Evolutionary conservation across 129 eudicot genomes (phyloP), one percentile per base, ranked within the genome.

Genomic region (Arctium lappa): DNA sequence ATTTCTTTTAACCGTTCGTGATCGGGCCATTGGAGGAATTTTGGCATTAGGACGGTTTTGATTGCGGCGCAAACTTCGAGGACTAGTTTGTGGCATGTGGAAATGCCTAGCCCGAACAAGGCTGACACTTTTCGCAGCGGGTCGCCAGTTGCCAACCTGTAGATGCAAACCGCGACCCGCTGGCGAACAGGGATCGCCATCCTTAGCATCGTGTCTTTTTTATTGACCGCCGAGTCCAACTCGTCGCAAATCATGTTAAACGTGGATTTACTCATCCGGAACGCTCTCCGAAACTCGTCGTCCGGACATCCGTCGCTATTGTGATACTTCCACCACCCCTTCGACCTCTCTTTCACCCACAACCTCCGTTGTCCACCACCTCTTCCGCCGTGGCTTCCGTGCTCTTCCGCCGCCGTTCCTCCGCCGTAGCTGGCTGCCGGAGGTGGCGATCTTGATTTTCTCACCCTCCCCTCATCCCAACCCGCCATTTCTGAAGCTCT

Each of bases 271-370:
- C 94, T 87, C 98, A 94, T 91, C 5, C 94, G 27, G 31, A 91
- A 94, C 2, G 86, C 91, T 36, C 71, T 86, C 29, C 86, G 82
- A 80, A 94, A 94, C 80, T 93, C 94, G 53, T 78, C 91, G 1
- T 91, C 94, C 0, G 98, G 90, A 50, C 86, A 93, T 36, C 85
- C 89, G 0, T 85, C 84, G 72, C 94, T 90, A 34, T 81, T 78
- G 75, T 86, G 85, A n/a, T 83, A 81, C 79, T 91, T 88, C 97
- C 98, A 91, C 98, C 98, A 94, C 78, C 89, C 97, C 31, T 91
- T 91, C 0, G 98, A 90, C 83, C 98, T 81, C 38, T 82, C 86
- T 75, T 94, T 94, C 81, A 94, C 93, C 98, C 98, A 91, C 62
- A 94, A 74, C 79, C 97, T 56, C 83, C 95, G 75, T 38, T 87